Evolutionary conservation across 2,329 filamentous ascomycete genomes (phyloP).

Genomic region (Cryphonectria radicalis): DNA sequence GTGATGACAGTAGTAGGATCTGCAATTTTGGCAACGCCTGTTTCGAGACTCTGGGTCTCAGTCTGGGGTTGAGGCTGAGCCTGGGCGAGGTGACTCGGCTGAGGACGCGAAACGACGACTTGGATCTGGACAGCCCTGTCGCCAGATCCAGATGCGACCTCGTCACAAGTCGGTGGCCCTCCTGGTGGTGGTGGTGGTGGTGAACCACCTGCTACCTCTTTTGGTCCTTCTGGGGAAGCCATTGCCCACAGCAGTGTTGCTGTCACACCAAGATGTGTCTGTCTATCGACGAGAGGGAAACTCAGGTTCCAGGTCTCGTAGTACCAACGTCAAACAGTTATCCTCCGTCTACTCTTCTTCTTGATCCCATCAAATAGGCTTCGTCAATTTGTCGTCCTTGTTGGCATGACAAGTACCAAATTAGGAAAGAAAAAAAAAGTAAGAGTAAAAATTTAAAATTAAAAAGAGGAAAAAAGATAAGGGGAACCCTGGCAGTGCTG

Average conservation of each 20-base stretch:
- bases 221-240: conserved; percentile 16
- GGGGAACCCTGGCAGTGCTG: background rate
- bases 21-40: background rate
- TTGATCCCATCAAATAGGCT: conserved; percentile 12
- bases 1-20: background rate
- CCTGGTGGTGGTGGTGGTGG: background rate
- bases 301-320: background rate
- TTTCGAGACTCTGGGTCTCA: conserved; percentile 3
- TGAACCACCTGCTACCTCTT: background rate
- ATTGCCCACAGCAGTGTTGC: conserved; percentile 15
- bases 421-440: background rate
- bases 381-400: background rate
- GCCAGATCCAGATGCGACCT: conserved; percentile 13
- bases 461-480: background rate
- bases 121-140: conserved; percentile 12
- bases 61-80: conserved; percentile 16
- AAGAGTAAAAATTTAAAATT: background rate
- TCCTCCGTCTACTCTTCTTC: conserved; percentile 11
- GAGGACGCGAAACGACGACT: background rate
- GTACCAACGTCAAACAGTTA: conserved; percentile 9
- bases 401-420: background rate
- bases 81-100: background rate
- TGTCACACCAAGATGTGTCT: conserved; percentile 5
- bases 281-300: background rate
- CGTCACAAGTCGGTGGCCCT: conserved; percentile 17